phyloP scores from a whole-genome alignment of 2,329 filamentous ascomycete species.

The Tolypocladium nubicola region DNA sequence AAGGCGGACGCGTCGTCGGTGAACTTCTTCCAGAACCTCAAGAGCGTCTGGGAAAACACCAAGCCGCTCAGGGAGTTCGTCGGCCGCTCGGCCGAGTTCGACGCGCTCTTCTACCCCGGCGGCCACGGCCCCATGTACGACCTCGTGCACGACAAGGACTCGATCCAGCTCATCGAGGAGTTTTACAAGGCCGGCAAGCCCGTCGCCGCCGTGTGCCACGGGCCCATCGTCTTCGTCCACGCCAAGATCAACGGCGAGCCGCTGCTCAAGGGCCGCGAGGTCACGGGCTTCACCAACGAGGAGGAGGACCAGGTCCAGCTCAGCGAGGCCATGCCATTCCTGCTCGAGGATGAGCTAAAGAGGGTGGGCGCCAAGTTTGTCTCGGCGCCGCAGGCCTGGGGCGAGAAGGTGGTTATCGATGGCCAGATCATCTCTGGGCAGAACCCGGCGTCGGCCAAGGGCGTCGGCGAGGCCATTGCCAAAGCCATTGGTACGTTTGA shows the following conservation, averaged over 20 bases:
- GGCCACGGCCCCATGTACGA: constrained; percentile 59
- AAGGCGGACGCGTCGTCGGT: constrained; percentile 38
- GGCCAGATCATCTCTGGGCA: constrained; percentile 46
- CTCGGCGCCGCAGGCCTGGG: constrained; percentile 42
- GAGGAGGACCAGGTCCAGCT: constrained; percentile 36
- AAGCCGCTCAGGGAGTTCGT: constrained; percentile 43
- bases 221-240: constrained; percentile 50
- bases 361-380: constrained; percentile 42
- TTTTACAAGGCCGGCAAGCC: constrained; percentile 52
- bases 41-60: constrained; percentile 54
- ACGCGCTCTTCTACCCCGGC: constrained; percentile 48
- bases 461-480: constrained; percentile 38
- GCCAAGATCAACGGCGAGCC: constrained; percentile 42
- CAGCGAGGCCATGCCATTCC: constrained; percentile 44
- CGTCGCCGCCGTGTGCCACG: constrained; percentile 59
- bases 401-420: constrained; percentile 36
- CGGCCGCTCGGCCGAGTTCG: constrained; percentile 49
- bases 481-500: constrained; percentile 27
- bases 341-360: constrained; percentile 45
- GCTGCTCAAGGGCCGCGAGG: constrained; percentile 43
- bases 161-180: constrained; percentile 48
- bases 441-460: constrained; percentile 43
- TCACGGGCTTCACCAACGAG: constrained; percentile 54
- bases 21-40: constrained; percentile 46
- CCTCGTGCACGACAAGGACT: constrained; percentile 44